Base-by-base conservation (phyloP, 2,329 filamentous ascomycete genomes). In the Diaporthe destruens region DNA sequence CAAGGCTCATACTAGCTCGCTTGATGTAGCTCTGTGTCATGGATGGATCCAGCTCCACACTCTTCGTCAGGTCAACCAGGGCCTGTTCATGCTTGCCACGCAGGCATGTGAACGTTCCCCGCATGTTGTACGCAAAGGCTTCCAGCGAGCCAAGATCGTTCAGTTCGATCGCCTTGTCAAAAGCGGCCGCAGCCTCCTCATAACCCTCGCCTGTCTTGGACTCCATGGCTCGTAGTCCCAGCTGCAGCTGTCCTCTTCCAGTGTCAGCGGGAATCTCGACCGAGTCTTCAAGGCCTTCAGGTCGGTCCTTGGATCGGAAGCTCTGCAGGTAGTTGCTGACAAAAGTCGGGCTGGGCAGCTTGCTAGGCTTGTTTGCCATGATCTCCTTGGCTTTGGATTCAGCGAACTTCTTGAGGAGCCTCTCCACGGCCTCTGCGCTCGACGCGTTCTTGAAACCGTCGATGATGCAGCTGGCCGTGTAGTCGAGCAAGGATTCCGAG, bases 321-420 rank as follows among this genome's bases (percentile, higher is more conserved):
- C 96, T 98, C 85, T 98, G 96, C 42, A 99, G 92, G 84, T 99
- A 99, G 87, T 99, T 99, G 80, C 95, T 94, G 77, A 99, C 95
- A 78, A 98, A 99, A 16, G 95, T 98, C 39, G 96, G 93, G 83
- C 95, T 98, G 25, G 96, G 96, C 66, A 99, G 89, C 85, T 94
- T 96, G 85, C 94, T 93, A 44, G 87, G 85, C 84, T 96, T 96
- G 83, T 95, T 96, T 74, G 89, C 88, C 79, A 99, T 87, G 80
- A 99, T 98, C 76, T 91, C 91, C 85, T 96, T 95, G 76, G 94
- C 96, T 87, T 98, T 98, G 77, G 93, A 89, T 84, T 98, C 96
- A 59, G 96, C 96, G 65, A 98, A 96, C 86, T 97, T 97, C 88
- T 98, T 98, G 75, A 99, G 88, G 75, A 99, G 86, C 75, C 96